Conservation (phyloP, 108 stramenopile genomes). For the Pseudonitzschia multistriata region DNA sequence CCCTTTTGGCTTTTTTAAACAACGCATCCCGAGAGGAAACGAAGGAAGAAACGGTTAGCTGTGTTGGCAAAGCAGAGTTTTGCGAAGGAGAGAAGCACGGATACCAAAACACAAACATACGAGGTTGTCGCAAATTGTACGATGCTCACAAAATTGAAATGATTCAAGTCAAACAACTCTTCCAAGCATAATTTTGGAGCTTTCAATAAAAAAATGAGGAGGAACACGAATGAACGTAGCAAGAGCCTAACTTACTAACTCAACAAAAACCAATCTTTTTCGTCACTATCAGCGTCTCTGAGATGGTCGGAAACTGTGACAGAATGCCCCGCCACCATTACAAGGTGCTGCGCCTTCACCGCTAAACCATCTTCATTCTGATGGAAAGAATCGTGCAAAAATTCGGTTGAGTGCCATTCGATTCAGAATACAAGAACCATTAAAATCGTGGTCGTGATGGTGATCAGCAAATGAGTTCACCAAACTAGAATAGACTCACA, state of each 20-base stretch:
- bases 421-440: no score
- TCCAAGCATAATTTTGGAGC: no score
- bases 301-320: slow-evolving; percentile 62
- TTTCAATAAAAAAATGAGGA: background rate
- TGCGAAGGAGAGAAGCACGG: background rate
- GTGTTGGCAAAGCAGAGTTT: background rate
- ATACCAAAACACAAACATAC: background rate
- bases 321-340: slow-evolving; percentile 85
- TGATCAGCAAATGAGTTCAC: no score
- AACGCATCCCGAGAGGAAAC: background rate
- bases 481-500: slow-evolving; percentile 15
- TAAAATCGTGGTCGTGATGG: no score
- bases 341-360: slow-evolving; percentile 56
- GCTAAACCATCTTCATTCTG: slow-evolving; percentile 44
- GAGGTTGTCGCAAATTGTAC: no score
- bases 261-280: slow-evolving; percentile 83
- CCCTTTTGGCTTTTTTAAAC: background rate
- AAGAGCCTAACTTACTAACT: background rate
- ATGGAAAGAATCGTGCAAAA: background rate
- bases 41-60: background rate
- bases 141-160: background rate
- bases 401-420: no score
- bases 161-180: background rate
- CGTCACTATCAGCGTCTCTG: slow-evolving; percentile 70
- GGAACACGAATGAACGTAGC: background rate